Conservation (phyloP, 2,329 filamentous ascomycete species). For the Penicillium sp. region DNA sequence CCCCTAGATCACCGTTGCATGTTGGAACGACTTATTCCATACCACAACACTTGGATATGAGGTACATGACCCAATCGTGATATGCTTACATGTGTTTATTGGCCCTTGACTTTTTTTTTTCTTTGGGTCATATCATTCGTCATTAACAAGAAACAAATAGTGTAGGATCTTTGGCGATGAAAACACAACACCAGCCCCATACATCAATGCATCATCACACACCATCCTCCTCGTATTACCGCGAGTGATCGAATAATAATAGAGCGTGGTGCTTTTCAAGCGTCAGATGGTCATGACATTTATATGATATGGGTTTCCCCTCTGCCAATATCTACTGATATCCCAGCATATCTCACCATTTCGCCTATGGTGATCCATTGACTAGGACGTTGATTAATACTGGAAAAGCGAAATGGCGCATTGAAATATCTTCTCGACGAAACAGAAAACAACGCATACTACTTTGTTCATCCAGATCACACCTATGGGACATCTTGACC, state of each 20-base stretch:
- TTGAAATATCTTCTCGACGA: background rate
- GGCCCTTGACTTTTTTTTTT: background rate
- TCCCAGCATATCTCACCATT: background rate
- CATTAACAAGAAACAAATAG: background rate
- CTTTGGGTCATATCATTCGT: background rate
- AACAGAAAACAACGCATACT: background rate
- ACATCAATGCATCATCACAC: background rate
- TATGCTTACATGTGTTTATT: background rate
- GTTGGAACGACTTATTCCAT: background rate
- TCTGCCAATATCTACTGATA: background rate
- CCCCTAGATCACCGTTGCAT: background rate
- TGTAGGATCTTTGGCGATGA: background rate
- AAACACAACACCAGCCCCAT: background rate
- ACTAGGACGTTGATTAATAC: background rate
- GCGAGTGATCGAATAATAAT: background rate
- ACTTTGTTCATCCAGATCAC: background rate
- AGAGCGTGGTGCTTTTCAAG: background rate
- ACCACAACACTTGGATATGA: background rate
- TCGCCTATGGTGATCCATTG: background rate
- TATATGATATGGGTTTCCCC: background rate
- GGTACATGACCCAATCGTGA: slow-evolving; percentile 1
- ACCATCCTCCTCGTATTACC: background rate
- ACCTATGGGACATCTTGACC: background rate
- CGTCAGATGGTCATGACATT: background rate
- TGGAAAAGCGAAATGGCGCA: background rate